Conservation (phyloP, 257 asterid genomes). For the Leonotis leonurus region DNA sequence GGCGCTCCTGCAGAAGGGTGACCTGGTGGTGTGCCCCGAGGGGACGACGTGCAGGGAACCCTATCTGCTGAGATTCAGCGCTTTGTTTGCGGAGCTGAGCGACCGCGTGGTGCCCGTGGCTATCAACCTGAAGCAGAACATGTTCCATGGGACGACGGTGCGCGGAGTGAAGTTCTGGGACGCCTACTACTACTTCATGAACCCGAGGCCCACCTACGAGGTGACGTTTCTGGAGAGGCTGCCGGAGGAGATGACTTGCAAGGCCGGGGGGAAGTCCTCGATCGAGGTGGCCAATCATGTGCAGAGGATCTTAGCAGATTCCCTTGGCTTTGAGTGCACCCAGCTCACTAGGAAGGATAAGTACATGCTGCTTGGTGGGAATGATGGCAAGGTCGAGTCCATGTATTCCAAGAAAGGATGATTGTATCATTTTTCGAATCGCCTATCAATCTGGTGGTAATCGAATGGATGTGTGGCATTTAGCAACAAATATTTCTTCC, state of each 20-base stretch:
- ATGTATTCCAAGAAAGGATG: slow-evolving; percentile 62
- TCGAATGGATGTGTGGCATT: too few species aligned
- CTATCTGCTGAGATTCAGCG: slow-evolving; percentile 69
- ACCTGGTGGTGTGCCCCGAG: slow-evolving; percentile 87
- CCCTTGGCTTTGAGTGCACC: slow-evolving; percentile 88
- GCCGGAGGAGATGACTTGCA: slow-evolving; percentile 79
- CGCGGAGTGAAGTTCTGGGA: slow-evolving; percentile 91
- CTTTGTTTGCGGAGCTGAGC: slow-evolving; percentile 79
- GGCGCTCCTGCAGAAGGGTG: slow-evolving; percentile 67
- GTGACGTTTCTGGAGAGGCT: slow-evolving; percentile 60
- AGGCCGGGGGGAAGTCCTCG: slow-evolving; percentile 75
- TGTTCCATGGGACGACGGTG: slow-evolving; percentile 85
- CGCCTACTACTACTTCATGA: slow-evolving; percentile 79
- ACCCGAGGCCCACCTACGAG: slow-evolving; percentile 83
- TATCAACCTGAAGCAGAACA: slow-evolving; percentile 48
- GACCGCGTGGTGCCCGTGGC: slow-evolving; percentile 91
- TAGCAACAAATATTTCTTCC: too few species aligned
- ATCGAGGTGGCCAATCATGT: slow-evolving; percentile 95
- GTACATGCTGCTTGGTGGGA: slow-evolving; percentile 95
- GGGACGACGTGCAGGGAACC: slow-evolving; percentile 95
- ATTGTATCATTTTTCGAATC: too few species aligned
- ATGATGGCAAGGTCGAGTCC: slow-evolving; percentile 96
- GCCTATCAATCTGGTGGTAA: too few species aligned
- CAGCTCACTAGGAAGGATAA: slow-evolving; percentile 95
- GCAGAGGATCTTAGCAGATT: slow-evolving; percentile 70